Conservation (phyloP, 768 basidiomycete species). For the Boletus tomentosulus region DNA sequence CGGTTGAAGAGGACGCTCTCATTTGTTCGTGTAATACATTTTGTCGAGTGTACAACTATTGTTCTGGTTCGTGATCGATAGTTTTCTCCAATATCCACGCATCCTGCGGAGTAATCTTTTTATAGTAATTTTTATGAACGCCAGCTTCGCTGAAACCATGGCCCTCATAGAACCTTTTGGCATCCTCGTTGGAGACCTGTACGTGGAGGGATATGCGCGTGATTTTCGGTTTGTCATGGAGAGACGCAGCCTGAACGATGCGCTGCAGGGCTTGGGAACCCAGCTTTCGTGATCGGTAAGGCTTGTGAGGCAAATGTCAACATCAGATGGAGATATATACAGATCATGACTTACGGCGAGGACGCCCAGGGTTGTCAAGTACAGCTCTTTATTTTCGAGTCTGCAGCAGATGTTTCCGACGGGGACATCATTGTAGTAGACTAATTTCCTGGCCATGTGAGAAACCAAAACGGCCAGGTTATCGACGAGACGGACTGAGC, state of each 20-base stretch:
- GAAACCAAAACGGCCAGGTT: conserved; percentile 15
- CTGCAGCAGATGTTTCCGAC: conserved; percentile 87
- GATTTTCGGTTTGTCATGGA: conserved; percentile 59
- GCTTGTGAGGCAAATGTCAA: conserved; percentile 41
- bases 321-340: conserved; percentile 9
- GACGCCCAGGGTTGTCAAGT: conserved; percentile 91
- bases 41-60: conserved; percentile 22
- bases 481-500: conserved; percentile 57
- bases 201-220: conserved; percentile 79
- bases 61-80: conserved; percentile 31
- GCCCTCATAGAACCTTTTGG: conserved; percentile 78
- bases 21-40: conserved; percentile 24
- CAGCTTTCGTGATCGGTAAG: conserved; percentile 76
- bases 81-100: conserved; percentile 83
- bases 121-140: conserved; percentile 77
- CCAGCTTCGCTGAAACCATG: conserved; percentile 74
- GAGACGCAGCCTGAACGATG: conserved; percentile 59
- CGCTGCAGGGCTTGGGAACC: conserved; percentile 71
- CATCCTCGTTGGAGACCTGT: conserved; percentile 73
- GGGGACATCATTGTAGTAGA: conserved; percentile 91
- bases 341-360: conserved; percentile 60
- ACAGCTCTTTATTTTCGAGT: conserved; percentile 60
- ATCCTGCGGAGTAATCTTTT: conserved; percentile 78
- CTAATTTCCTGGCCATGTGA: conserved; percentile 39
- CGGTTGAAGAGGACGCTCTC: neutral